Conservation (phyloP, 2,329 filamentous ascomycete species). For the Colletotrichum magnum region DNA sequence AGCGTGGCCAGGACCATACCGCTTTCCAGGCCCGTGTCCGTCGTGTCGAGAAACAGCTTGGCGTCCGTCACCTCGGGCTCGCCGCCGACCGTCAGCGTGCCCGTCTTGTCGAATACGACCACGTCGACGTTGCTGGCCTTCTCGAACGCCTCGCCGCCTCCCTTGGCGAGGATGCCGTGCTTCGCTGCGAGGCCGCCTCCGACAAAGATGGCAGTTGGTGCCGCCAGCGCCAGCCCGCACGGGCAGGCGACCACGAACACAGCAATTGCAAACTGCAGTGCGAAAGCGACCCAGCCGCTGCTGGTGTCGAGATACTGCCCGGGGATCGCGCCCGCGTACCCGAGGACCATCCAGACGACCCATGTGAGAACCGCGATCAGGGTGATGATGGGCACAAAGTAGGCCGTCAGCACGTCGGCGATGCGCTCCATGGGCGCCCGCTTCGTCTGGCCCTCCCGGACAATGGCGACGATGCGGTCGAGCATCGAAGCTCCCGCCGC, state of each 20-base stretch:
- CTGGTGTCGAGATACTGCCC: constrained; percentile 67
- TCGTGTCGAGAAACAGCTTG: constrained; percentile 54
- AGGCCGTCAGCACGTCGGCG: constrained; percentile 79
- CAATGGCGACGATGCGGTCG: constrained; percentile 83
- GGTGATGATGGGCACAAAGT: constrained; percentile 82
- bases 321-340: constrained; percentile 70
- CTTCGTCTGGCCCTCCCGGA: constrained; percentile 83
- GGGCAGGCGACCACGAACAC: constrained; percentile 91
- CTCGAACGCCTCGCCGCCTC: constrained; percentile 88
- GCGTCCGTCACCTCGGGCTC: constrained; percentile 78
- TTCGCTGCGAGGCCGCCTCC: constrained; percentile 85
- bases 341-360: constrained; percentile 78
- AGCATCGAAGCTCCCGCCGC: constrained; percentile 80
- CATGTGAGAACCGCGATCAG: constrained; percentile 79
- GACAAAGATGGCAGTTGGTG: constrained; percentile 88
- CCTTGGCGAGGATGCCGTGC: constrained; percentile 85
- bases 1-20: constrained; percentile 65
- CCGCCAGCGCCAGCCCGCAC: constrained; percentile 87
- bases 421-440: constrained; percentile 82
- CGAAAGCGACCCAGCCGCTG: constrained; percentile 80
- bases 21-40: constrained; percentile 41
- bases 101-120: constrained; percentile 91
- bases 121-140: constrained; percentile 84
- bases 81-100: constrained; percentile 82
- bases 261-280: constrained; percentile 85